Percentiles rank a stretch among this genome's conserved stretches.
These are phyloP conservation scores for Dioscorea alata DNA, from an alignment of 106 monocot species.

Conservation along the genomic window DNA sequence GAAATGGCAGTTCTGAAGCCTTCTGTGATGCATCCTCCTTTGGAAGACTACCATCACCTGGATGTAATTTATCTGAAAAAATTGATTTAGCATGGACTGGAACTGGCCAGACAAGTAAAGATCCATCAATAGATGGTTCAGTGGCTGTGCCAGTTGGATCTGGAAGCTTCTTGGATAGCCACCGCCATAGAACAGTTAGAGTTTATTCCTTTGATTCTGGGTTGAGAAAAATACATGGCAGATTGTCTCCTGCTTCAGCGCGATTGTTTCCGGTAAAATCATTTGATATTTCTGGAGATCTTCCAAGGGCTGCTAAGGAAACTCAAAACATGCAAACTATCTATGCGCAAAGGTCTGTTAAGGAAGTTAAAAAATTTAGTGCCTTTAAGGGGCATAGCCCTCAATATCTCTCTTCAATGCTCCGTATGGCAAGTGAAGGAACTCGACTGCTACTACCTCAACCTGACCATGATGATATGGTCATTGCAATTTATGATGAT, in stretches of 20 bases:
- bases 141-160: constrained; percentile 15
- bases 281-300: constrained; percentile 31
- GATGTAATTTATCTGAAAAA: constrained; percentile 55
- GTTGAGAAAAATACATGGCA: constrained; percentile 25
- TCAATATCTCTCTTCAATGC: constrained; percentile 36
- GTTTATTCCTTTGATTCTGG: constrained; percentile 78
- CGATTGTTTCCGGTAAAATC: constrained; percentile 41
- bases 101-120: constrained; percentile 9
- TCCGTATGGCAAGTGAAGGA: constrained; percentile 38
- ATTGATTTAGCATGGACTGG: constrained; percentile 94
- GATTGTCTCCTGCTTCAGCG: constrained; percentile 22
- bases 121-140: background rate
- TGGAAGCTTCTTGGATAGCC: constrained; percentile 20
- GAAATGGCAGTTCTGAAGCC: constrained; percentile 2
- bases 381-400: constrained; percentile 28
- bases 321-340: constrained; percentile 29
- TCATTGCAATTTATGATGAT: constrained; percentile 74
- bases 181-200: constrained; percentile 35
- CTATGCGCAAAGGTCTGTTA: constrained; percentile 33
- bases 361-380: constrained; percentile 35
- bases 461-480: constrained; percentile 21
- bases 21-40: constrained; percentile 1
- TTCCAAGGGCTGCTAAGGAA: constrained; percentile 6
- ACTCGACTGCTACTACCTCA: constrained; percentile 59
- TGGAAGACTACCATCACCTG: constrained; percentile 17